Conservation (phyloP, 371 early-diverging fungal species). For the Mucor plumbeus region DNA sequence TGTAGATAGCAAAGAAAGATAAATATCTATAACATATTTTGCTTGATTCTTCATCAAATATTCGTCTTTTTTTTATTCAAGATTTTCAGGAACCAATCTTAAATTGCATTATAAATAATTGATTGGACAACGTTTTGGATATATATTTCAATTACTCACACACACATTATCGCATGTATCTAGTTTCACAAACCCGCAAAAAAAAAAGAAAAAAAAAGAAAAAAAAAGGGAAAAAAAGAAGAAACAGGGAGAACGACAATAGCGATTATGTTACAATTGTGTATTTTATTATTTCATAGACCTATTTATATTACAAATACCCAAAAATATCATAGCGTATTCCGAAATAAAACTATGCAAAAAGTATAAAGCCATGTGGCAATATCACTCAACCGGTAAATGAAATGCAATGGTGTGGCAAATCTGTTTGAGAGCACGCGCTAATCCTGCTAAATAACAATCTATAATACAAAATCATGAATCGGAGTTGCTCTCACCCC, state of each 20-base stretch:
- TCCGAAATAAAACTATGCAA: neutral
- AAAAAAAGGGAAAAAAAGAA: neutral
- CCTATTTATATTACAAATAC: constrained; percentile 1
- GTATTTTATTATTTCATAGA: neutral
- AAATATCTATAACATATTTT: too few relatives aligned
- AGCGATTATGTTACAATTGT: too few relatives aligned
- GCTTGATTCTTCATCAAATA: neutral
- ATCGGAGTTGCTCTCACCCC: neutral
- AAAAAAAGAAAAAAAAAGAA: neutral
- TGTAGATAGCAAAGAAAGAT: neutral
- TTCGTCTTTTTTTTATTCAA: neutral
- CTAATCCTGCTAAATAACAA: neutral
- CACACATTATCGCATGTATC: neutral
- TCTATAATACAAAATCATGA: neutral
- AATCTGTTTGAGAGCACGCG: constrained; percentile 8
- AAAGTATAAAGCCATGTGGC: constrained; percentile 6
- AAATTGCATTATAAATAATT: neutral
- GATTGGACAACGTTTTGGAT: constrained; percentile 5
- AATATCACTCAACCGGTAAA: constrained; percentile 1
- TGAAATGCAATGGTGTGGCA: constrained; percentile 4
- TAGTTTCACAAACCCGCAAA: neutral
- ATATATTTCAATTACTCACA: neutral
- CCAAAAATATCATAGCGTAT: neutral
- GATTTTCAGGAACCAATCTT: constrained; percentile 2
- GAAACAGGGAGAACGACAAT: neutral